These are phyloP conservation scores for Withania somnifera DNA, from an alignment of 305 asterid species.

Conservation along the genomic window DNA sequence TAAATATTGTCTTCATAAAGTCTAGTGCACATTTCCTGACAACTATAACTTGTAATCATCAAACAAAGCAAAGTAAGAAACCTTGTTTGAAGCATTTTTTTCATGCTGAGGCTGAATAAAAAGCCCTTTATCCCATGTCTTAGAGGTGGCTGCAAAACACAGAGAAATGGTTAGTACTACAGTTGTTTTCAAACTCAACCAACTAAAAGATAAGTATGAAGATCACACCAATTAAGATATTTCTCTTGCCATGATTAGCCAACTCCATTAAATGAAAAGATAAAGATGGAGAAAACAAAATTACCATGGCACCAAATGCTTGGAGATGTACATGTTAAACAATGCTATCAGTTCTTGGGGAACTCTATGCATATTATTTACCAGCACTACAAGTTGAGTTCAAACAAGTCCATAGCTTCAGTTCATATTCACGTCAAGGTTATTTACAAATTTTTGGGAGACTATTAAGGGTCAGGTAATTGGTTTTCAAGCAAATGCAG, in stretches of 20 bases:
- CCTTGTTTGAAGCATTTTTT: constrained; percentile 48
- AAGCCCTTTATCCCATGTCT: constrained; percentile 67
- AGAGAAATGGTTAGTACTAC: neutral
- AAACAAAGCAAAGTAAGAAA: constrained; percentile 15
- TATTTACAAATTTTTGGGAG: neutral
- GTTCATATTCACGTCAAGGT: neutral
- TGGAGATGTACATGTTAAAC: neutral
- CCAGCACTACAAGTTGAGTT: neutral
- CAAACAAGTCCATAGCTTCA: neutral
- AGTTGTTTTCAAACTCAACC: neutral
- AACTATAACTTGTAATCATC: neutral
- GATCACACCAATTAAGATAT: neutral
- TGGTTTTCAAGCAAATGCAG: neutral
- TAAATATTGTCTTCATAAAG: neutral
- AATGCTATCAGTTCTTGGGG: neutral
- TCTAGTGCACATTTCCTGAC: neutral
- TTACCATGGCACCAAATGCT: neutral
- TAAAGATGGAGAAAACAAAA: neutral
- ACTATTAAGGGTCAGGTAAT: neutral
- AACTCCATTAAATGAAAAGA: neutral
- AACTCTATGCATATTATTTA: neutral
- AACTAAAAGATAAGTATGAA: neutral
- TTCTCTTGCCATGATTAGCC: neutral
- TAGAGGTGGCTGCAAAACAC: constrained; percentile 69
- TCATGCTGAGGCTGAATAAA: constrained; percentile 59